phyloP scores from a whole-genome alignment of 495 filamentous ascomycete genomes.

The Hyaloscypha variabilis region DNA sequence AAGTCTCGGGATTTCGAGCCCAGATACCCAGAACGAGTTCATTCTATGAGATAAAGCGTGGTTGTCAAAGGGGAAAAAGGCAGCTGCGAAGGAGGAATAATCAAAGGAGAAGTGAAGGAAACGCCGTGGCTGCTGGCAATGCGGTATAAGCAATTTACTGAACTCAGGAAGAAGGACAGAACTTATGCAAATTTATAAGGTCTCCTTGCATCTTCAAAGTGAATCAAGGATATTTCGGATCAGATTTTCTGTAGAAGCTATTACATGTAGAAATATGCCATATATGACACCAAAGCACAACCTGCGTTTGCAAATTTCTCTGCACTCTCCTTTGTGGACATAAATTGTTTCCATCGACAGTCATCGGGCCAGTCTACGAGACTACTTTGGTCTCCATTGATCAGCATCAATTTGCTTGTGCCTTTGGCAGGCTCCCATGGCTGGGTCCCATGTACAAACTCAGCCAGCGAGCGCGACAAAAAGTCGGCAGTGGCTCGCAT shows the following conservation, averaged over 20 bases:
- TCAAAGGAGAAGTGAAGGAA: too few relatives aligned
- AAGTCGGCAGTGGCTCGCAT: not conserved
- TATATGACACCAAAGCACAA: not conserved
- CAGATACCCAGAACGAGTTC: too few relatives aligned
- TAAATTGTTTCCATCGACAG: conserved; percentile 2
- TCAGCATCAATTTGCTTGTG: not conserved
- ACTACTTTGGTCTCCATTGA: conserved; percentile 2
- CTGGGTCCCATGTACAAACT: conserved; percentile 3
- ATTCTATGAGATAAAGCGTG: too few relatives aligned
- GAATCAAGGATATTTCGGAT: too few relatives aligned
- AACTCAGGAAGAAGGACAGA: too few relatives aligned
- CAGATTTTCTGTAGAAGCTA: not conserved
- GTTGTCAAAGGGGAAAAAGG: too few relatives aligned
- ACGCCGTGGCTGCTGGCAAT: too few relatives aligned
- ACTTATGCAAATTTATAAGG: too few relatives aligned
- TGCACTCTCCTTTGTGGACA: not conserved
- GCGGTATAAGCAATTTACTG: too few relatives aligned
- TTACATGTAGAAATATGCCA: not conserved
- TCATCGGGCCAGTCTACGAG: not conserved
- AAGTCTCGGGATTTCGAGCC: too few relatives aligned
- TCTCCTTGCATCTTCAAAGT: too few relatives aligned
- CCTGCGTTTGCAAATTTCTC: not conserved
- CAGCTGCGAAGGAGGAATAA: too few relatives aligned
- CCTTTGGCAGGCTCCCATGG: conserved; percentile 2
- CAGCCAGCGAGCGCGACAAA: not conserved